Percentiles rank a stretch among this genome's conserved stretches.
phyloP scores from a whole-genome alignment of 768 basidiomycete species.

The Hysterangium stoloniferum region DNA sequence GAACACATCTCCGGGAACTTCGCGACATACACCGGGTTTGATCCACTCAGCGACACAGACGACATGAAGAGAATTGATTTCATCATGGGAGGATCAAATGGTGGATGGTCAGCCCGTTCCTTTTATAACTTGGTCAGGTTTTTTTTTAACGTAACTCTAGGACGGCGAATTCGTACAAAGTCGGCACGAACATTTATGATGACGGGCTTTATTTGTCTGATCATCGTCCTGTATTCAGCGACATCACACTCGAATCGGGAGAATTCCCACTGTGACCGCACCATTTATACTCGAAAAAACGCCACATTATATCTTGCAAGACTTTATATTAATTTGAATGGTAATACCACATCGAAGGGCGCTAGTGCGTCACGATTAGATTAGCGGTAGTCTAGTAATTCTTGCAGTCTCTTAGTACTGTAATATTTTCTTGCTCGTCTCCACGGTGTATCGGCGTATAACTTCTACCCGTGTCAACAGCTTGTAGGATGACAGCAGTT shows the following conservation, averaged over 20 bases:
- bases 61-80: constrained; percentile 43
- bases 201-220: constrained; percentile 48
- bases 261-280: not conserved
- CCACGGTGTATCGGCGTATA: no score
- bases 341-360: no score
- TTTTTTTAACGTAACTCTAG: constrained; percentile 18
- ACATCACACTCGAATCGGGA: constrained; percentile 19
- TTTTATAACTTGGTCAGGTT: not conserved
- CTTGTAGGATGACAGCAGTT: no score
- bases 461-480: no score
- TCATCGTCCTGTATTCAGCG: constrained; percentile 46
- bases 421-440: no score
- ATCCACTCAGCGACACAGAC: constrained; percentile 29
- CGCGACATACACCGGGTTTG: constrained; percentile 47
- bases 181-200: constrained; percentile 36
- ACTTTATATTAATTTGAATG: no score
- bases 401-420: no score
- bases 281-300: no score
- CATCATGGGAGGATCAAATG: constrained; percentile 39
- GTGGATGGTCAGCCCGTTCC: constrained; percentile 38
- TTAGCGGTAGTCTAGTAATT: no score
- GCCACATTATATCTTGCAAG: no score
- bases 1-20: constrained; percentile 35
- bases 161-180: constrained; percentile 32
- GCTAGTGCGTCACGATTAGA: no score